These are phyloP conservation scores for Pichia nakasei DNA, from an alignment of 805 yeast genomes.

Conservation along the genomic window DNA sequence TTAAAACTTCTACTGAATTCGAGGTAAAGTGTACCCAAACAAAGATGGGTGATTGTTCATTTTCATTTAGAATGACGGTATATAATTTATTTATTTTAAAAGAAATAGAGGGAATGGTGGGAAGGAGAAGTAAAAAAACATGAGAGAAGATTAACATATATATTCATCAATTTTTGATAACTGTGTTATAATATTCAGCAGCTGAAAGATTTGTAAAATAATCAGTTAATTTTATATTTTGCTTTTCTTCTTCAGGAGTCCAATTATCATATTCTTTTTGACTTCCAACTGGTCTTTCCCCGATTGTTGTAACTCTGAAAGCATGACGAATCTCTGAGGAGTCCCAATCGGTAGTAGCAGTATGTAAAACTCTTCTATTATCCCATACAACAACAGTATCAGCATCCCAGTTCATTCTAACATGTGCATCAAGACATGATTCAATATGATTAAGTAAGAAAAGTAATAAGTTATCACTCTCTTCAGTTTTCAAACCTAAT, in stretches of 20 bases:
- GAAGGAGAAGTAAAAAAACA: no score
- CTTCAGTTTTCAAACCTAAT: not conserved
- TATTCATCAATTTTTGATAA: not conserved
- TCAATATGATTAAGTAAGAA: slow-evolving; percentile 45
- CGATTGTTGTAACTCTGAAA: slow-evolving; percentile 63
- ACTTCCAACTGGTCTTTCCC: slow-evolving; percentile 49
- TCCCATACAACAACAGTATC: slow-evolving; percentile 71
- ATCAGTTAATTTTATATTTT: slow-evolving; percentile 11
- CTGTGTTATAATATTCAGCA: slow-evolving; percentile 13
- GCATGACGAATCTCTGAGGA: slow-evolving; percentile 60
- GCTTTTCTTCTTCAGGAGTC: slow-evolving; percentile 22
- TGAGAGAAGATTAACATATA: no score
- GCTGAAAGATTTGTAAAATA: slow-evolving; percentile 12
- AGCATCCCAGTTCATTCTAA: slow-evolving; percentile 65
- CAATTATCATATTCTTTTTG: slow-evolving; percentile 24
- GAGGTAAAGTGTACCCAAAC: no score
- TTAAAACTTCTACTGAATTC: no score
- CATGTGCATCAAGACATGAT: slow-evolving; percentile 49
- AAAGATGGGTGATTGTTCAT: no score
- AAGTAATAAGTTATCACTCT: slow-evolving; percentile 34
- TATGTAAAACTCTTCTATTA: slow-evolving; percentile 60
- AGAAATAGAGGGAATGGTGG: no score
- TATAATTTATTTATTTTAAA: no score
- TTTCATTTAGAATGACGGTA: no score
- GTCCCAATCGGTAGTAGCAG: slow-evolving; percentile 66